Base-by-base conservation (phyloP, 2,329 filamentous ascomycete species). In the Trichophaea hybrida region DNA sequence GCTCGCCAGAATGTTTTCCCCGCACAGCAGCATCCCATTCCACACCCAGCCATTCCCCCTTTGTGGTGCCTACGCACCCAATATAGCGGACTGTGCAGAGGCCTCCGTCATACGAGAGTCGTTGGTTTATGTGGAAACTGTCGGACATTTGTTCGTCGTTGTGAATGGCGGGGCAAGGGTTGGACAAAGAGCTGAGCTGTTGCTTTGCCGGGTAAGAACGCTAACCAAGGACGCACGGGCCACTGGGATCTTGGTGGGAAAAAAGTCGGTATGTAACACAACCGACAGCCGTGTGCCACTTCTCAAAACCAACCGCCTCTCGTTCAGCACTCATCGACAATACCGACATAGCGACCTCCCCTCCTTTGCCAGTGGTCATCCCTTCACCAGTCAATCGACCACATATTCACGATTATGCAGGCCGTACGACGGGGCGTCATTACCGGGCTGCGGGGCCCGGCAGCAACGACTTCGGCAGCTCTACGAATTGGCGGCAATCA, bases 1-100 rank as follows among this genome's bases (percentile, higher is more conserved):
- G 83, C 62, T 84, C 82, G 61, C 93, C 93, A 69, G 91, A 81
- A 73, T 98, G 90, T 75, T 96, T 97, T 62, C 93, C 93, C 68
- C 90, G 80, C 40, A 77, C 78, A 59, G 83, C 75, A 71, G 96
- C 87, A 73, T 97, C 91, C 93, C 93, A 98, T 78, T 98, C 93
- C 52, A 97, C 88, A 51, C 93, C 93, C 37, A 97, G 78, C 90
- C 91, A 97, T 64, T 79, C 76, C 53, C 88, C 87, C 48, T 80
- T 77, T 6, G 88, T 90, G 66, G 85, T 86, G 55, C 80, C 77
- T 6, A 97, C 85, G 37, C 78, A 72, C 49, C 93, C 93, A 62
- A 86, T 74, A 70, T 90, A 97, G 62, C 88, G 83, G 60, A 97
- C 79, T 0, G 91, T 97, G 73, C 90, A 95, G 46, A 86, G 74